Base-by-base conservation (phyloP, 139 green algal species). In the Chlamydomonas asymmetrica region DNA sequence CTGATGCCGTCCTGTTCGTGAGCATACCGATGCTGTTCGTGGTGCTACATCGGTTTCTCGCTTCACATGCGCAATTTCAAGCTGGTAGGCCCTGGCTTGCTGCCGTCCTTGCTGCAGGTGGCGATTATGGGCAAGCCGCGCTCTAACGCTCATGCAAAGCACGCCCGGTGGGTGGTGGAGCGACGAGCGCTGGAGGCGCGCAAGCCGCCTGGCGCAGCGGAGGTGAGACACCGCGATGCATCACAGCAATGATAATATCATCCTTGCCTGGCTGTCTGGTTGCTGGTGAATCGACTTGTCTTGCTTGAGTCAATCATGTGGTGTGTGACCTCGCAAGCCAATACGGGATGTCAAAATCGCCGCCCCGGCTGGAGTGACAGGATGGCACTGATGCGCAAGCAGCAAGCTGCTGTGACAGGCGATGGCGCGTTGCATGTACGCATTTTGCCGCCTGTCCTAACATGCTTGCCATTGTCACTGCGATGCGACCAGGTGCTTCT, bases 401-500 rank as follows among this genome's bases (percentile, higher is more conserved):
- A 27, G 27, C 29, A 3, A 22, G 20, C 34, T 41, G 48, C 8
- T 41, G 1, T 34, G 4, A 2, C 34, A 16, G 20, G 34, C 34
- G 32, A 9, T 48, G 61, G 32, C 5, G 5, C n/a, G n/a, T 67
- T 35, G 9, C 5, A 8, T 67, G 32, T 27, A 34, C 3, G 34
- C 61, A 34, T 6, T 37, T 37, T n/a, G 8, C 4, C 9, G 61
- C 61, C 32, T 2, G 4, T 23, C 32, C 48, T 20, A 49, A 20
- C 66, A 20, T 20, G 18, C n/a, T 41, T 31, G 1, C 2, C 4
- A 20, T 25, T 3, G 7, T 63, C 49, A 7, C 0, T 22, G 16
- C 3, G 6, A n/a, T 5, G 22, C 3, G 71, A 64, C 5, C 64
- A 90, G 71, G 75, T 87, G 18, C 59, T 90, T 52, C 76, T 90